These are phyloP conservation scores for Phaeosphaeriaceae sp. DNA, from an alignment of 2,329 filamentous ascomycete genomes.

Conservation along the genomic window DNA sequence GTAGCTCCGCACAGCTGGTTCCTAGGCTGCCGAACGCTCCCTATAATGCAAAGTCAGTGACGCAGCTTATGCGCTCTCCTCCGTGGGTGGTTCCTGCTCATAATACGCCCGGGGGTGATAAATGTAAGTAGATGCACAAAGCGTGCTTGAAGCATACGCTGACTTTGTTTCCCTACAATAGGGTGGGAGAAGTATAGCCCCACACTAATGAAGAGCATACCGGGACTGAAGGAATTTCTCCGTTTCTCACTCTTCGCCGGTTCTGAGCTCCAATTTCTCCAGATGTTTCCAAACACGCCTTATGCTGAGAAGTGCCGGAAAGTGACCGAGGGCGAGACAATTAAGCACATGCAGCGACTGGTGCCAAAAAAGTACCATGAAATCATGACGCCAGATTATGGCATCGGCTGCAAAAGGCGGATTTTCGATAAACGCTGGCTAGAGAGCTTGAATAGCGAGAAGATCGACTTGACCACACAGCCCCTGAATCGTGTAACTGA, in stretches of 20 bases:
- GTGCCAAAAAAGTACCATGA: constrained; percentile 67
- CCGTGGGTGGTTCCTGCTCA: constrained; percentile 60
- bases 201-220: constrained; percentile 55
- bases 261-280: constrained; percentile 54
- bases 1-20: constrained; percentile 64
- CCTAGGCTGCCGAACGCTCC: constrained; percentile 57
- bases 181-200: constrained; percentile 57
- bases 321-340: constrained; percentile 51
- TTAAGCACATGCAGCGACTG: constrained; percentile 55
- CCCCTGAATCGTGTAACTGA: constrained; percentile 57
- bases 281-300: constrained; percentile 53
- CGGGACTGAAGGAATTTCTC: constrained; percentile 56
- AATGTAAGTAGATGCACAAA: constrained; percentile 17
- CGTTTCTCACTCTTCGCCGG: constrained; percentile 55
- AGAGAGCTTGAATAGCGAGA: constrained; percentile 57
- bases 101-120: constrained; percentile 47
- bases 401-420: constrained; percentile 68
- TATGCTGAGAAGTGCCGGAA: constrained; percentile 49
- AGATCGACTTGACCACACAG: constrained; percentile 62
- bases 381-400: constrained; percentile 67
- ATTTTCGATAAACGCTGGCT: constrained; percentile 66
- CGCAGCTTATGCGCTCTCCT: constrained; percentile 64
- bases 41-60: constrained; percentile 61
- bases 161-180: too few species aligned
- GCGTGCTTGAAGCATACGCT: too few species aligned